Evolutionary conservation across 1,284 basidiomycete species (phyloP).

Genomic region (Ceratobasidium sp.): DNA sequence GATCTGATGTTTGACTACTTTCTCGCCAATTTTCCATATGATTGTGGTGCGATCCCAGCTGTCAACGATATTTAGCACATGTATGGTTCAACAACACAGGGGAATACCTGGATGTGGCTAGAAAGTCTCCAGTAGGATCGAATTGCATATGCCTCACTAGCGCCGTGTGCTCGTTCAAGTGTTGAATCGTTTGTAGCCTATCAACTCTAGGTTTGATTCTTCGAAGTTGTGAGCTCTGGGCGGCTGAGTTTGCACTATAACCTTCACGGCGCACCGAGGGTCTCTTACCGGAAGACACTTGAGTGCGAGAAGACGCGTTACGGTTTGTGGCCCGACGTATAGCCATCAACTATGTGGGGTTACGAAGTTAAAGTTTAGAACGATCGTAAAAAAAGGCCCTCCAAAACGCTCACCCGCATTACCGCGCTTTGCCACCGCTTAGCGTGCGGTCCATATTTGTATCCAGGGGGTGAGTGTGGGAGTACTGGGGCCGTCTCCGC

Average conservation of each 20-base stretch:
- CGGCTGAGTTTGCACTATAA: neutral
- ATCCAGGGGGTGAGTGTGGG: neutral
- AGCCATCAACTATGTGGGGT: neutral
- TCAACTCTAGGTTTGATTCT: conserved; percentile 62
- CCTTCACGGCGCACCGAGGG: conserved; percentile 41
- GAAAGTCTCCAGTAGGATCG: conserved; percentile 66
- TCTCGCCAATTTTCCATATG: conserved; percentile 66
- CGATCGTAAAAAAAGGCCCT: neutral
- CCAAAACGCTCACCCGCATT: neutral
- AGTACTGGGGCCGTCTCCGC: too few relatives aligned
- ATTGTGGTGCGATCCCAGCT: conserved; percentile 80
- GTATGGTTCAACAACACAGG: conserved; percentile 26
- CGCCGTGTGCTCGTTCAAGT: conserved; percentile 66
- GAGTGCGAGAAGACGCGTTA: too few relatives aligned
- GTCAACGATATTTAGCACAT: conserved; percentile 35
- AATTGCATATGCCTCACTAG: conserved; percentile 73
- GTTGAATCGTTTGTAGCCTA: conserved; percentile 62
- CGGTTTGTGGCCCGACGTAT: neutral
- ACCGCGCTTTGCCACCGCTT: neutral
- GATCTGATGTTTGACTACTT: conserved; percentile 41
- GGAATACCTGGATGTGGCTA: conserved; percentile 69
- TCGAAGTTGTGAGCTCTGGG: conserved; percentile 46
- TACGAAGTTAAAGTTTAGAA: too few relatives aligned
- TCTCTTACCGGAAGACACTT: conserved; percentile 46
- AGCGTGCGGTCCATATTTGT: neutral